Evolutionary conservation across 345 rosid species (phyloP), one percentile per base, ranked within the genome.

Genomic region (Heritiera fomes): DNA sequence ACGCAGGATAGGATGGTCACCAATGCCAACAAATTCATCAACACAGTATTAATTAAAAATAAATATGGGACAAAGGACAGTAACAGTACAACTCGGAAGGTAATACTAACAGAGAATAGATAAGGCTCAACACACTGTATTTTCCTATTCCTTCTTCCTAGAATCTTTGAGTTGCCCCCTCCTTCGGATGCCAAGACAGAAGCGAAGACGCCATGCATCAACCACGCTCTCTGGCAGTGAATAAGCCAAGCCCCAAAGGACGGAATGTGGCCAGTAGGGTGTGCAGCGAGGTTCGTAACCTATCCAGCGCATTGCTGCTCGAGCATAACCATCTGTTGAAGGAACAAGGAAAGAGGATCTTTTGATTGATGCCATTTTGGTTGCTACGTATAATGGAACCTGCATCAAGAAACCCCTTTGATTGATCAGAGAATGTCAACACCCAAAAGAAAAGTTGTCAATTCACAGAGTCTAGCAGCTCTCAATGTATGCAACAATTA

Each of bases 331-430:
- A 20, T 93, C 93, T 13, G 87, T 71, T 9, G 95, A 91, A 73
- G 97, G 95, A 52, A 90, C 89, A 67, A 91, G 85, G 83, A 91
- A 89, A 18, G 97, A 91, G 52, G 97, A 87, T 78, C 86, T 84
- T 79, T 74, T 91, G 61, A 93, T 90, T 40, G 89, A 85, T 17
- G 97, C 90, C 95, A 93, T 93, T 83, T 91, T 93, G 7, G 97
- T 93, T 34, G 97, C 95, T 53, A 93, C 95, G 12, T 91, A 93
- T 64, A 93, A 82, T 0, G 97, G 97, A 79, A 90, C 91, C 95
- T 93, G 83, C 55, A 79, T 76, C 43, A 30, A 80, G 63, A 69
- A 78, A 2, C 55, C 38, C 60, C 46, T 41, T 41, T 23, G 20
- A 15, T 50, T 77, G 68, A 47, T 73, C 55, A 45, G 53, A 69